A percentile compares a stretch with the other conserved stretches of the same genome.
Evolutionary conservation across 768 basidiomycete genomes (phyloP).

Genomic region (Tricholomella constricta): DNA sequence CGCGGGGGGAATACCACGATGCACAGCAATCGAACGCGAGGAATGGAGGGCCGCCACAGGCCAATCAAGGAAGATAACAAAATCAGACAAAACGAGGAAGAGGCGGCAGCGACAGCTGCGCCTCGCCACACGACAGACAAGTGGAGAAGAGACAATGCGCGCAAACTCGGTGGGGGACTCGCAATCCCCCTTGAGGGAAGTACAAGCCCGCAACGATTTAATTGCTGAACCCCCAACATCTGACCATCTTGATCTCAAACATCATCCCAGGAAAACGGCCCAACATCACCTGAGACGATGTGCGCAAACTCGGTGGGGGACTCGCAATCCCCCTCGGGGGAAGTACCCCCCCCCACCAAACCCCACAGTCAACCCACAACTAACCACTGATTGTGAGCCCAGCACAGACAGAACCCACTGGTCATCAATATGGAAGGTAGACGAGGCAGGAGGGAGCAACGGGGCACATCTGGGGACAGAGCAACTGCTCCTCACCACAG

Average conservation of each 20-base stretch:
- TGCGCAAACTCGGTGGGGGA: no score
- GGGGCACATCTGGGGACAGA: not conserved
- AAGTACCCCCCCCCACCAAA: not conserved
- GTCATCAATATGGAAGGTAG: slow-evolving; percentile 5
- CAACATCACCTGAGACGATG: not conserved
- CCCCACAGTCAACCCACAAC: not conserved
- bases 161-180: no score
- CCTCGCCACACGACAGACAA: no score
- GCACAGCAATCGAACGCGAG: not conserved
- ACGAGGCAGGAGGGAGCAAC: not conserved
- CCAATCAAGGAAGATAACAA: not conserved
- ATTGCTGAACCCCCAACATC: no score
- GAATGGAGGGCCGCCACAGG: not conserved
- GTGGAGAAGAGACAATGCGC: no score
- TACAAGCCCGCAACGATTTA: no score
- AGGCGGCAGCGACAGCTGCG: not conserved
- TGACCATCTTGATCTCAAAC: no score
- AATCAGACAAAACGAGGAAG: not conserved
- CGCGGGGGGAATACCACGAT: not conserved
- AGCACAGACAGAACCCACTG: not conserved
- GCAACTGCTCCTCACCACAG: not conserved
- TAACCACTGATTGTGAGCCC: not conserved
- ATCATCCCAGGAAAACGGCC: no score
- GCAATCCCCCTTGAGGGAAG: no score
- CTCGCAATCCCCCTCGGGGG: slow-evolving; percentile 6